Conservation (phyloP, 495 filamentous ascomycete genomes). For the Hypoxylon lienhwacheense region DNA sequence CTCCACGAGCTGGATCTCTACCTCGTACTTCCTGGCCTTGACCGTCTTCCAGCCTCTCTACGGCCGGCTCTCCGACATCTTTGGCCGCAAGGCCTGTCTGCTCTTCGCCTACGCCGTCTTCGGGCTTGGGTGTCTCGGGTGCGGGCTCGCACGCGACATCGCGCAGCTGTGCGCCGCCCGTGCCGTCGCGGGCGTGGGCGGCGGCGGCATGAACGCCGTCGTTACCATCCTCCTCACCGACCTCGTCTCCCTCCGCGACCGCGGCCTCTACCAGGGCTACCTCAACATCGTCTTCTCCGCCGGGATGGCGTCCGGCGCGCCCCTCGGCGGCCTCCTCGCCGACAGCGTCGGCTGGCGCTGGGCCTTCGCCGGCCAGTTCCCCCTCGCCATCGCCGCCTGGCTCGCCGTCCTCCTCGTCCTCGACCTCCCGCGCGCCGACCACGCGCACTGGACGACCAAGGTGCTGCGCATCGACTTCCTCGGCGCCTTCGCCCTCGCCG, state of each 20-base stretch:
- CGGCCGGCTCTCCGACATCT: constrained; percentile 78
- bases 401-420: constrained; percentile 63
- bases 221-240: constrained; percentile 78
- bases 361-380: constrained; percentile 73
- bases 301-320: constrained; percentile 71
- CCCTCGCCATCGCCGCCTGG: constrained; percentile 69
- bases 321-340: constrained; percentile 73
- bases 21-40: constrained; percentile 76
- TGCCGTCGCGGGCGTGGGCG: constrained; percentile 69
- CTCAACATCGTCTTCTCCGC: constrained; percentile 77
- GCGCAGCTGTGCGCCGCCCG: constrained; percentile 68
- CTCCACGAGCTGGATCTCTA: constrained; percentile 83
- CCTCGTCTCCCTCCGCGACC: constrained; percentile 71
- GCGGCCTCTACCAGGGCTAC: constrained; percentile 81
- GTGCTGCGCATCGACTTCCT: constrained; percentile 77
- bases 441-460: constrained; percentile 49
- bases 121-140: constrained; percentile 70
- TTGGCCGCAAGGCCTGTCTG: constrained; percentile 75
- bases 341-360: constrained; percentile 84
- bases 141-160: constrained; percentile 72
- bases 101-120: constrained; percentile 75
- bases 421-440: constrained; percentile 59
- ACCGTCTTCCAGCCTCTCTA: constrained; percentile 81
- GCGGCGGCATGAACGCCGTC: constrained; percentile 83
- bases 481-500: constrained; percentile 70